Evolutionary conservation across 1,284 basidiomycete species (phyloP), one percentile per base, ranked within the genome.

Genomic region (Sanghuangporus sanghuang): DNA sequence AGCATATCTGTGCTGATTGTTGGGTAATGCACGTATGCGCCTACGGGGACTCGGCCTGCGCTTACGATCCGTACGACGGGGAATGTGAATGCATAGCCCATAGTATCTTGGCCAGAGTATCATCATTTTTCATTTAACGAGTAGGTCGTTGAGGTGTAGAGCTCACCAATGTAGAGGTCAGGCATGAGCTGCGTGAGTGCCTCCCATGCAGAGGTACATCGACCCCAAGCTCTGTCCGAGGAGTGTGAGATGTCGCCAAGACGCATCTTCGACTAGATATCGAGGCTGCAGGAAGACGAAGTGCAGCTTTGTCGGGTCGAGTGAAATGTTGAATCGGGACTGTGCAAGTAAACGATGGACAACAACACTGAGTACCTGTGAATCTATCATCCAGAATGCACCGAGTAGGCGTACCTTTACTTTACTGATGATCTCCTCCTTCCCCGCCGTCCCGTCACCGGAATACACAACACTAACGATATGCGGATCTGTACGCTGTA

Each of bases 1-100:
- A 99, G 82, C 97, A 99, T 99, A 68, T 96, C 90, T 1, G 90
- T 91, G 72, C 92, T 94, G 72, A 99, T 96, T 6, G 93, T 96
- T 0, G 96, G 96, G 71, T 98, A 99, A 75, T 99, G 97, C 3
- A 96, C 87, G 72, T 99, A 99, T 23, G 94, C 89, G 2, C 92
- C 95, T 14, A 96, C 82, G 0, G 92, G 88, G 21, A 93, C 79
- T 9, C 79, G 74, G 3, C 80, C 79, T 63, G 42, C 44, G 11
- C 74, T 67, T 5, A 96, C 73, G 44, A 85, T 75, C 4, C 84
- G 78, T 2, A 94, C 88, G 12, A 92, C 76, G 2, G 90, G 93
- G 71, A 92, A 95, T 0, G 93, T 92, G 71, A 98, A 98, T 0
- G 94, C 95, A 71, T 97, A 98, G 27, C 97, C 96, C 95, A 98